Evolutionary conservation across 2,329 filamentous ascomycete species (phyloP).

Genomic region (Aspergillus novofumigatus): DNA sequence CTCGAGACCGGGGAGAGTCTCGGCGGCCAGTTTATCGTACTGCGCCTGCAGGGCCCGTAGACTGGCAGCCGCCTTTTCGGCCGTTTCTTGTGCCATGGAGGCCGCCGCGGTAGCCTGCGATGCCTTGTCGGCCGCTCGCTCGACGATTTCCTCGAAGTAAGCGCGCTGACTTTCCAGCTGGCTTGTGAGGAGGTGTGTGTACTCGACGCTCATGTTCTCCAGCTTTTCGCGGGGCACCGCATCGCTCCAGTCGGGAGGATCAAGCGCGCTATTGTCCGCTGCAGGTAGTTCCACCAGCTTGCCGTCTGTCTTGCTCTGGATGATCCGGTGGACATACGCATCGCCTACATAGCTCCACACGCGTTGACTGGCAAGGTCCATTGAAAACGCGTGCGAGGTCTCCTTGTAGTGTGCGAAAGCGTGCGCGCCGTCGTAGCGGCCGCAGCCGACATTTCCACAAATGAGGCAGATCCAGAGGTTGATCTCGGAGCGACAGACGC

Average conservation of each 20-base stretch:
- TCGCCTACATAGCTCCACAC: slow-evolving; percentile 98
- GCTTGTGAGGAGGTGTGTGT: slow-evolving; percentile 86
- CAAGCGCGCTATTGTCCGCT: slow-evolving; percentile 42
- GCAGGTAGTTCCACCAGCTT: slow-evolving; percentile 87
- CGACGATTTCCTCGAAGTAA: slow-evolving; percentile 91
- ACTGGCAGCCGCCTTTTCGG: slow-evolving; percentile 59
- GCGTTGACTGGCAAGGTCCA: slow-evolving; percentile 88
- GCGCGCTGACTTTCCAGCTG: slow-evolving; percentile 89
- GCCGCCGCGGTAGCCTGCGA: slow-evolving; percentile 62
- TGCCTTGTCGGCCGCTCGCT: slow-evolving; percentile 85
- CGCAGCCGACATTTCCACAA: slow-evolving; percentile 88
- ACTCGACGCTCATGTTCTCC: slow-evolving; percentile 83
- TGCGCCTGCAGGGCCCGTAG: slow-evolving; percentile 53
- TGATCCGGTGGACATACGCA: slow-evolving; percentile 91
- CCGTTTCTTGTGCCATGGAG: slow-evolving; percentile 53
- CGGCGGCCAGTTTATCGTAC: slow-evolving; percentile 49
- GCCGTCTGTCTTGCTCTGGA: slow-evolving; percentile 87
- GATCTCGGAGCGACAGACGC: slow-evolving; percentile 70
- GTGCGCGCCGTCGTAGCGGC: slow-evolving; percentile 88
- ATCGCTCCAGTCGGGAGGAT: slow-evolving; percentile 42
- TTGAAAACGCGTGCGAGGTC: slow-evolving; percentile 83
- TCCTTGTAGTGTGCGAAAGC: slow-evolving; percentile 91
- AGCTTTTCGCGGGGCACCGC: slow-evolving; percentile 56
- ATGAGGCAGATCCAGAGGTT: slow-evolving; percentile 96
- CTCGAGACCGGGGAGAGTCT: slow-evolving; percentile 66